Percentiles rank a stretch among this genome's conserved stretches.
Evolutionary conservation across 345 rosid genomes (phyloP).

Genomic region (Diplotaxis tenuifolia): DNA sequence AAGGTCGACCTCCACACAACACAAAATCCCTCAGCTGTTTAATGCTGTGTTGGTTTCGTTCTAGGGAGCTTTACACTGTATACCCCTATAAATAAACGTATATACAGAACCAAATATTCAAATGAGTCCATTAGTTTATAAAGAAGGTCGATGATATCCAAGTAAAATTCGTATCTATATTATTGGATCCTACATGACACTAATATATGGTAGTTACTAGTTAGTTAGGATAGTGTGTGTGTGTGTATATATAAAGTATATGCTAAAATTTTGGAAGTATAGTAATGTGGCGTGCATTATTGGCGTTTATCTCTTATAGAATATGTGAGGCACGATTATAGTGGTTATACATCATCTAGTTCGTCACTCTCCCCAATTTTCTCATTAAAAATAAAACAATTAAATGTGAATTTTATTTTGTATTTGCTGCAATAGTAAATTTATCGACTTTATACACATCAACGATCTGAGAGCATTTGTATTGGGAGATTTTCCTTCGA

Average conservation of each 20-base stretch:
- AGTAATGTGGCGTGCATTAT: constrained; percentile 37
- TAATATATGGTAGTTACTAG: constrained; percentile 29
- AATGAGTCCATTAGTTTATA: constrained; percentile 3
- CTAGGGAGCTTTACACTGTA: constrained; percentile 30
- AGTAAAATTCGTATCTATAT: constrained; percentile 24
- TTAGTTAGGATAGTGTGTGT: constrained; percentile 20
- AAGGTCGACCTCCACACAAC: constrained; percentile 40
- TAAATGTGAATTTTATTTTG: neutral
- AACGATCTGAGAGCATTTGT: neutral
- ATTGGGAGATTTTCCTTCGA: too few species aligned
- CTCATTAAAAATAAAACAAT: neutral
- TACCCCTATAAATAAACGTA: neutral
- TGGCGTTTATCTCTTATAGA: constrained; percentile 22
- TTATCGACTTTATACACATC: constrained; percentile 19
- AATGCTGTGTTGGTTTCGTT: constrained; percentile 38
- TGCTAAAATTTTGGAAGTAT: constrained; percentile 28
- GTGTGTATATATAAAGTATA: neutral
- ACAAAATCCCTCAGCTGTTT: constrained; percentile 34
- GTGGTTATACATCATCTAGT: constrained; percentile 39
- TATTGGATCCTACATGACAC: constrained; percentile 16
- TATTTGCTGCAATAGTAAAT: constrained; percentile 9
- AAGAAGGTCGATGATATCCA: constrained; percentile 17
- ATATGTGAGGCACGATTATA: constrained; percentile 31
- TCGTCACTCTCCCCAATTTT: constrained; percentile 35
- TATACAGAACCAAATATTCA: constrained; percentile 15